A percentile compares a stretch with the other conserved stretches of the same genome.
Evolutionary conservation across 805 yeast species (phyloP).

Genomic region (Metschnikowia vanudenii): DNA sequence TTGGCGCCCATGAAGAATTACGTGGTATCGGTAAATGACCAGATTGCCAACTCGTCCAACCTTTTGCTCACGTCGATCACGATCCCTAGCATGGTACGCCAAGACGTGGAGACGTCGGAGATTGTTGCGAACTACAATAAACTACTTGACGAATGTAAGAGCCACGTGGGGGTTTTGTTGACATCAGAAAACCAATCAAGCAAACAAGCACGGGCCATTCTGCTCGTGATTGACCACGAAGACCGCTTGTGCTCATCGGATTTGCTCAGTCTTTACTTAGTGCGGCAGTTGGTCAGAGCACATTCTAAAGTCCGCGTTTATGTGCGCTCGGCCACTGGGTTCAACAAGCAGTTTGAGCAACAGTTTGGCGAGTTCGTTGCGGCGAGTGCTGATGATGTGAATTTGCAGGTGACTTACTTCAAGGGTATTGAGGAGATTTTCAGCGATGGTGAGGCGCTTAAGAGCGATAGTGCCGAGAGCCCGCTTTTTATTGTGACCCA

Average conservation of each 20-base stretch:
- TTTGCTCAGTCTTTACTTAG: slow-evolving; percentile 31
- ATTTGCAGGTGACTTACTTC: slow-evolving; percentile 9
- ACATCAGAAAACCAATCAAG: slow-evolving; percentile 4
- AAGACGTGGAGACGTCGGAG: slow-evolving; percentile 16
- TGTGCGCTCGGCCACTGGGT: slow-evolving; percentile 15
- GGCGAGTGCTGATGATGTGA: slow-evolving; percentile 6
- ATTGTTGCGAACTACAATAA: slow-evolving; percentile 24
- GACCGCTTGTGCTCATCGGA: slow-evolving; percentile 36
- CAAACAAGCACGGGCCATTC: slow-evolving; percentile 20
- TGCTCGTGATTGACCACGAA: slow-evolving; percentile 31
- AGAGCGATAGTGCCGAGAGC: background rate
- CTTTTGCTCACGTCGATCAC: slow-evolving; percentile 28
- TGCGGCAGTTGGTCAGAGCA: slow-evolving; percentile 20
- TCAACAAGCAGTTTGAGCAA: slow-evolving; percentile 16
- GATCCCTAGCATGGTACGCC: slow-evolving; percentile 11
- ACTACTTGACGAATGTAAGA: slow-evolving; percentile 27
- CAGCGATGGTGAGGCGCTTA: background rate
- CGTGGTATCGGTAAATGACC: slow-evolving; percentile 32
- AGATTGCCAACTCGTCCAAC: slow-evolving; percentile 25
- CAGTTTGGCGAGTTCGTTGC: slow-evolving; percentile 15
- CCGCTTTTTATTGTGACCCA: slow-evolving; percentile 13
- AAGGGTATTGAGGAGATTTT: slow-evolving; percentile 10
- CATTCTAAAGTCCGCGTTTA: slow-evolving; percentile 9
- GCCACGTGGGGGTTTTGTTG: slow-evolving; percentile 35
- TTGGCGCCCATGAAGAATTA: slow-evolving; percentile 33